Conservation (phyloP, 2,329 filamentous ascomycete genomes). For the Alternaria atra region DNA sequence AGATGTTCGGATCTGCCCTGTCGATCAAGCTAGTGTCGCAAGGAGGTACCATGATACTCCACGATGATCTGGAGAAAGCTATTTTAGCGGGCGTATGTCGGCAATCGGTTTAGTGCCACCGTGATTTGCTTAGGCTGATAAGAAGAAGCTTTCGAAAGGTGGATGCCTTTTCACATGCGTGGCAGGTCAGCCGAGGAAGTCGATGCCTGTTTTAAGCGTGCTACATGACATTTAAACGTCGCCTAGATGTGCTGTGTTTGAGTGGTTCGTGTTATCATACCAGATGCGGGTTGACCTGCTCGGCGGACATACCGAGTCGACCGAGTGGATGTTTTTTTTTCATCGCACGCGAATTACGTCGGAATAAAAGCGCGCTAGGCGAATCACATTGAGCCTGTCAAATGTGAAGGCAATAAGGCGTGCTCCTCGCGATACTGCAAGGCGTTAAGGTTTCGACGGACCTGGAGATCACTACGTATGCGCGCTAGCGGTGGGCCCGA, state of each 20-base stretch:
- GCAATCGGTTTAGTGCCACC: neutral
- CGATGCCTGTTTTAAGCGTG: neutral
- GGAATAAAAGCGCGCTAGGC: neutral
- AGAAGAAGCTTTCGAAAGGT: neutral
- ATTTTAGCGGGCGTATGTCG: neutral
- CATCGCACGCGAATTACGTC: neutral
- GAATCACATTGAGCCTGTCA: conserved; percentile 1
- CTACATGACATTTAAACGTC: neutral
- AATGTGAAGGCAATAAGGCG: neutral
- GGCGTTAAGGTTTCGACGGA: conserved; percentile 5
- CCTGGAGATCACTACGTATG: neutral
- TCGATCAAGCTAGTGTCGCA: neutral
- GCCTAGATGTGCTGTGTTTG: neutral
- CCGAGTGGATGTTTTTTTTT: neutral
- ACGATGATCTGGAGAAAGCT: conserved; percentile 4
- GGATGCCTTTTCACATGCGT: neutral
- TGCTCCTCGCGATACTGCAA: conserved; percentile 3
- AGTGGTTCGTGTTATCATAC: neutral
- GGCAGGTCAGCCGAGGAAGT: neutral
- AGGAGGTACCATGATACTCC: neutral
- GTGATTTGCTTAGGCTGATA: neutral
- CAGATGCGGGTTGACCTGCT: neutral
- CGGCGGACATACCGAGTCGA: neutral
- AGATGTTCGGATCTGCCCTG: neutral
- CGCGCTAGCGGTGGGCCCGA: neutral